Percentiles rank a stretch among this genome's conserved stretches.
Evolutionary conservation across 495 filamentous ascomycete species (phyloP).

Genomic region (Trichoderma parareesei): DNA sequence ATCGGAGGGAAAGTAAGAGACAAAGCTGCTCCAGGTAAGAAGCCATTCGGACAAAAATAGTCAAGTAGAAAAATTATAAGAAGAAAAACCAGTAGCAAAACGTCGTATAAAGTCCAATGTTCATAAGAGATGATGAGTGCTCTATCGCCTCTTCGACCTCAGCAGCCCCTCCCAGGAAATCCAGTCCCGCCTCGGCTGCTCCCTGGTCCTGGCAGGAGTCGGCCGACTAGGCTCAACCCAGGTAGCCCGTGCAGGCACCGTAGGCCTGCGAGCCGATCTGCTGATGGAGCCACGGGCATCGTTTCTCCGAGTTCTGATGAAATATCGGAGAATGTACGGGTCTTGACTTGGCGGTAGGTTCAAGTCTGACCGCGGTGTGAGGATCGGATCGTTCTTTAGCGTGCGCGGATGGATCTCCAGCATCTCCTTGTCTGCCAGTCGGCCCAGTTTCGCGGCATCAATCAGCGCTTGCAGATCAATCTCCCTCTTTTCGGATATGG

Average conservation of each 20-base stretch:
- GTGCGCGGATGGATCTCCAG: slow-evolving; percentile 4
- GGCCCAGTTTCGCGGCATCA: neutral
- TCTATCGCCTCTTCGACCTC: neutral
- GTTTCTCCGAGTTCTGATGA: neutral
- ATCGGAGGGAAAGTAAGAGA: neutral
- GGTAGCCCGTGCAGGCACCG: neutral
- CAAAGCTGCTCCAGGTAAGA: neutral
- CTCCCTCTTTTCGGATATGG: neutral
- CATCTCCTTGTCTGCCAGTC: slow-evolving; percentile 2
- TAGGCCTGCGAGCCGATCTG: neutral
- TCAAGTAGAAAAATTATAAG: neutral
- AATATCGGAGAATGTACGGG: neutral
- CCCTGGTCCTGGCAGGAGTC: neutral
- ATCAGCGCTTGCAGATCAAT: neutral
- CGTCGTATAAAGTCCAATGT: neutral
- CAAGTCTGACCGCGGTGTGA: neutral
- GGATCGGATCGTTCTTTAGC: neutral
- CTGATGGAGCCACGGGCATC: neutral
- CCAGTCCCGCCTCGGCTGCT: neutral
- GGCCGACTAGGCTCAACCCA: neutral
- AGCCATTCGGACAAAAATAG: neutral
- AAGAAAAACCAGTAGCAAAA: neutral
- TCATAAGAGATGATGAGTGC: neutral
- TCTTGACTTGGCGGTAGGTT: neutral
- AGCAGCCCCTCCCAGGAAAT: neutral